Percentiles rank a stretch among this genome's conserved stretches.
Evolutionary conservation across 352 stramenopile genomes (phyloP).

Genomic region (Globisporangium megalacanthum): DNA sequence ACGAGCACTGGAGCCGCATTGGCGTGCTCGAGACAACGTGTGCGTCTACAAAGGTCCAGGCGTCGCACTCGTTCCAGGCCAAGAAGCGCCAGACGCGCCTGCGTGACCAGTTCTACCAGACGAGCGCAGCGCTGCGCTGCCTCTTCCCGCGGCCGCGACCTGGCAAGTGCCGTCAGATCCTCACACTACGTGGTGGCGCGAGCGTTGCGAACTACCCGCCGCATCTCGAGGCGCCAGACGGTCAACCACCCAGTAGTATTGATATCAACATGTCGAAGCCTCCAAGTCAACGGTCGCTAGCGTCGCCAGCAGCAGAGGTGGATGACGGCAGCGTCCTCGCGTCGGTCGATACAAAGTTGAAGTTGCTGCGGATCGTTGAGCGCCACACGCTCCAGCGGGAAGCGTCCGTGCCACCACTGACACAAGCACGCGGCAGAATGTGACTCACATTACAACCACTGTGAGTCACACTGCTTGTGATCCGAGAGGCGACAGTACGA

Average conservation of each 20-base stretch:
- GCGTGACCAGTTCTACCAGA: constrained; percentile 59
- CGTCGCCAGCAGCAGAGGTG: too few species aligned
- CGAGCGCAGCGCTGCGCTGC: constrained; percentile 45
- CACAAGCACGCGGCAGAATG: too few species aligned
- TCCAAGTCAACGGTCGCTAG: too few species aligned
- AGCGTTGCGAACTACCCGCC: constrained; percentile 39
- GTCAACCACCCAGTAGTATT: not conserved
- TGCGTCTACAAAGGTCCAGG: constrained; percentile 35
- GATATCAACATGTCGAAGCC: not conserved
- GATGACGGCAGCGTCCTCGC: not conserved
- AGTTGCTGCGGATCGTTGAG: constrained; percentile 25
- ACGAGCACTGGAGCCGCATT: constrained; percentile 47
- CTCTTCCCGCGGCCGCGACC: constrained; percentile 45
- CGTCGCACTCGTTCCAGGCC: constrained; percentile 34
- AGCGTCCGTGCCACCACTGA: too few species aligned
- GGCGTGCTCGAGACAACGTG: constrained; percentile 56
- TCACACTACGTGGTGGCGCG: constrained; percentile 43
- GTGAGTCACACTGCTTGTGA: too few species aligned
- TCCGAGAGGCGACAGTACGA: too few species aligned
- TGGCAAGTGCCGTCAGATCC: constrained; percentile 47
- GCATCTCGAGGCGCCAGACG: constrained; percentile 4
- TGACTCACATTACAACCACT: too few species aligned
- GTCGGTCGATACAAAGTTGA: constrained; percentile 19
- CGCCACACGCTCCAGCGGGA: too few species aligned
- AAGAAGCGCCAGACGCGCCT: constrained; percentile 35